phyloP scores from a whole-genome alignment of 202 grass and related monocot genomes.

The Elaeis oleifera region DNA sequence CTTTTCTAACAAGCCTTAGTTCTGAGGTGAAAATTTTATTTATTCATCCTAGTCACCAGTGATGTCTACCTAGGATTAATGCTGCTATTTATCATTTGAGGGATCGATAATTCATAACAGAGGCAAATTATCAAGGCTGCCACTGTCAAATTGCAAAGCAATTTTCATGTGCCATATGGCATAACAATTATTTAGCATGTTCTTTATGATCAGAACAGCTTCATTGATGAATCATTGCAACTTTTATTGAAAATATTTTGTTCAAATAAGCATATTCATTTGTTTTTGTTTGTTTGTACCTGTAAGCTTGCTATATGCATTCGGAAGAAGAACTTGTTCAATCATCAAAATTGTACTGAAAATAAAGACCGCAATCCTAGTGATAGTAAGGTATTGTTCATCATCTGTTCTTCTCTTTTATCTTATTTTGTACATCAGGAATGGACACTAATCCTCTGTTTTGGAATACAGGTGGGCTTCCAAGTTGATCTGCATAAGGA shows the following conservation, averaged over 20 bases:
- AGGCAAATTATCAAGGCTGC: too few relatives aligned
- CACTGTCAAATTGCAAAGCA: too few relatives aligned
- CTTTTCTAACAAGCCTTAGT: too few relatives aligned
- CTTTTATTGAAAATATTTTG: background rate
- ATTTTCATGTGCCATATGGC: too few relatives aligned
- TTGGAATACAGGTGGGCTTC: conserved; percentile 35
- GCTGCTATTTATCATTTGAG: too few relatives aligned
- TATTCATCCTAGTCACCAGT: too few relatives aligned
- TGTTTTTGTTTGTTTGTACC: conserved; percentile 11
- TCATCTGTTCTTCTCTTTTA: conserved; percentile 1
- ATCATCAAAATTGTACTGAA: conserved; percentile 30
- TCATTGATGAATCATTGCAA: too few relatives aligned
- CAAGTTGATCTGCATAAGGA: conserved; percentile 17
- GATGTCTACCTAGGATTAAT: too few relatives aligned
- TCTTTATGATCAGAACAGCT: too few relatives aligned
- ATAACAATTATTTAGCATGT: too few relatives aligned
- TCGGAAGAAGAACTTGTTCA: conserved; percentile 62
- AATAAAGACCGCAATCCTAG: conserved; percentile 37
- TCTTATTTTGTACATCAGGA: conserved; percentile 18
- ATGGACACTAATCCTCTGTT: conserved; percentile 21
- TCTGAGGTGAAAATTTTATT: too few relatives aligned
- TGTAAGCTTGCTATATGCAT: conserved; percentile 88
- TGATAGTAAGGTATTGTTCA: conserved; percentile 38
- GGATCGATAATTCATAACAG: too few relatives aligned
- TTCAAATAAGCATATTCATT: conserved; percentile 15